Base-by-base conservation (phyloP, 2,329 filamentous ascomycete species). In the Trichoderma atrobrunneum region DNA sequence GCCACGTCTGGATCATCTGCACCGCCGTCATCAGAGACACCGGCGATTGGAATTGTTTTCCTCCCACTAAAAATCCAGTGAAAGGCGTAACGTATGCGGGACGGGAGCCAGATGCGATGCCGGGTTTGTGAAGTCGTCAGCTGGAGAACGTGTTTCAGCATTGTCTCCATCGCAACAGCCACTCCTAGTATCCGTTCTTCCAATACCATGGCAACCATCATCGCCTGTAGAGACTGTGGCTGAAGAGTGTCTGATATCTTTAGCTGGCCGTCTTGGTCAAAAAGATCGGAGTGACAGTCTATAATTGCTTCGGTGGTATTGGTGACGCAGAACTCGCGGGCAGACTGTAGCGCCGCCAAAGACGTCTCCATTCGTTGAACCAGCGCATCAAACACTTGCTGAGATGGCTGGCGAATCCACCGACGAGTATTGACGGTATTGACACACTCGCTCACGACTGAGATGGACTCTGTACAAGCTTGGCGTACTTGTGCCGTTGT, bases 171-270 rank as follows among this genome's bases (percentile, higher is more conserved):
- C 0, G 79, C 76, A 0, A 32, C 61, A 0, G 75, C 75, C n/a
- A 74, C 71, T 6, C 64, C 77, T 18, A 75, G 73, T 7, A 86
- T 78, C 16, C 82, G 80, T 75, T 87, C 84, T 68, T 87, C 84
- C 8, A 85, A 78, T 5, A 86, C 82, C 82, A 87, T 85, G 16
- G 81, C 80, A 4, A 85, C 73, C 3, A 85, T 78, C n/a, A 87
- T 79, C 0, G 82, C 84, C 0, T 80, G 77, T 2, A 86, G 71
- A 8, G 78, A 76, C 0, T 78, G 77, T 5, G 78, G 74, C 0
- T 77, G 75, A 2, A 68, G 34, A 11, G 76, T 73, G 3, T 76
- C 75, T 0, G 78, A 71, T 1, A 76, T 24, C 21, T 80, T 82
- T 1, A 85, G 72, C 5, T 76, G 76, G 2, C 84, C 84, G n/a